Evolutionary conservation across 495 filamentous ascomycete genomes (phyloP).

Genomic region (Podospora appendiculata): DNA sequence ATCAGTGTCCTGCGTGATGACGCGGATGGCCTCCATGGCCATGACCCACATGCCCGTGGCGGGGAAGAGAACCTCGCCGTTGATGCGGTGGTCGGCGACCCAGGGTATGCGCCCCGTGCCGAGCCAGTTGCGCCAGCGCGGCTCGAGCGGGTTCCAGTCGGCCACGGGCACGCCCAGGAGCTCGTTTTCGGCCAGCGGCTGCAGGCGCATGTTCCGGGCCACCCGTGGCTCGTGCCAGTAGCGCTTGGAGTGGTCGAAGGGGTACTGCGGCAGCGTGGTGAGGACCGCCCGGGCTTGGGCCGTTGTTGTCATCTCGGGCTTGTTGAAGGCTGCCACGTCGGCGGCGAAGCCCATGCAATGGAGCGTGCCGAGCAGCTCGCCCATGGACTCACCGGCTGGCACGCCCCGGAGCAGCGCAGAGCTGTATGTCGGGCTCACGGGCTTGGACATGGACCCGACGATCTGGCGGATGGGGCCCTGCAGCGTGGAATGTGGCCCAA

Average conservation of each 20-base stretch:
- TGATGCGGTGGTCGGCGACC: constrained; percentile 37
- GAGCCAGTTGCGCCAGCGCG: constrained; percentile 37
- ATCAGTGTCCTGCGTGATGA: too few relatives aligned
- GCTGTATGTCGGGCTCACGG: neutral
- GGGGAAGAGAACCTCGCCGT: constrained; percentile 40
- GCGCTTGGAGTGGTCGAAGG: constrained; percentile 28
- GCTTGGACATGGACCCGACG: constrained; percentile 12
- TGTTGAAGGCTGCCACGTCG: too few relatives aligned
- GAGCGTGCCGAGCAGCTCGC: too few relatives aligned
- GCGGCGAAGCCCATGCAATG: too few relatives aligned
- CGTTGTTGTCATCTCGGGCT: too few relatives aligned
- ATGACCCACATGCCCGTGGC: constrained; percentile 47
- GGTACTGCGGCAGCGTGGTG: constrained; percentile 24
- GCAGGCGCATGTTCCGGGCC: constrained; percentile 33
- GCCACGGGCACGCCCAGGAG: constrained; percentile 30
- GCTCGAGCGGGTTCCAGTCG: constrained; percentile 32
- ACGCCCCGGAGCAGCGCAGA: too few relatives aligned
- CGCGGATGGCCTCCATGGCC: constrained; percentile 49
- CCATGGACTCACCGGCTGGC: too few relatives aligned
- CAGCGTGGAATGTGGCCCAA: constrained; percentile 52
- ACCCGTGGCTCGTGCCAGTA: constrained; percentile 34
- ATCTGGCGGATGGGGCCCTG: constrained; percentile 38
- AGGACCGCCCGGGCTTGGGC: constrained; percentile 9
- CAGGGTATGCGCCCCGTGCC: constrained; percentile 35
- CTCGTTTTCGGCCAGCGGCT: constrained; percentile 22